These are phyloP conservation scores for Malassezia caprae DNA, from an alignment of 1,284 basidiomycete species.

Conservation along the genomic window DNA sequence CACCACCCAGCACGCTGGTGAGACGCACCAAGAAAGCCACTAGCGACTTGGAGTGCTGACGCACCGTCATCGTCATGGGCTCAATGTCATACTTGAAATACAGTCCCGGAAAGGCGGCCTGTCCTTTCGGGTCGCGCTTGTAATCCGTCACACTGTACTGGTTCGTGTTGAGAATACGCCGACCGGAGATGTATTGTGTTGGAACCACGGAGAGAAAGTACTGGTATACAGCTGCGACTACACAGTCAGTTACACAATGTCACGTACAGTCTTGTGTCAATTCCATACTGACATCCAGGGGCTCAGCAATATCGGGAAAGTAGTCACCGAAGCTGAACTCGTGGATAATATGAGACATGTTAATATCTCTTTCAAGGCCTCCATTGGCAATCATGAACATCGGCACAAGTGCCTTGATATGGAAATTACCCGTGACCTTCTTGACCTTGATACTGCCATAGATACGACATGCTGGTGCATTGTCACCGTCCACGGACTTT, in stretches of 20 bases:
- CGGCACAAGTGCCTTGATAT: slow-evolving; percentile 52
- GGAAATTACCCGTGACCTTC: slow-evolving; percentile 64
- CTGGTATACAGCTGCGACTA: slow-evolving; percentile 56
- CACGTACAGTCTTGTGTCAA: slow-evolving; percentile 65
- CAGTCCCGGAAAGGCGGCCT: slow-evolving; percentile 64
- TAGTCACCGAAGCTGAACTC: slow-evolving; percentile 94
- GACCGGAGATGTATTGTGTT: slow-evolving; percentile 64
- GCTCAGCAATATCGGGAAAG: slow-evolving; percentile 90
- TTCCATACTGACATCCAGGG: slow-evolving; percentile 68
- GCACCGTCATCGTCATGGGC: slow-evolving; percentile 71
- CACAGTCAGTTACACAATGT: not conserved
- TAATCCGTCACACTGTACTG: slow-evolving; percentile 96
- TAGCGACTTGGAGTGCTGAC: slow-evolving; percentile 73
- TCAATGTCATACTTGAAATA: slow-evolving; percentile 69
- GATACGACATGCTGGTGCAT: slow-evolving; percentile 63
- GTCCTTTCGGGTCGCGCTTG: slow-evolving; percentile 63
- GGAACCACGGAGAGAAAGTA: slow-evolving; percentile 92
- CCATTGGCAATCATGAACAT: slow-evolving; percentile 64
- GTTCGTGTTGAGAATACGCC: slow-evolving; percentile 58
- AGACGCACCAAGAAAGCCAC: slow-evolving; percentile 71
- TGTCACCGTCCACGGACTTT: slow-evolving; percentile 25
- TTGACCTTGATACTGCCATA: slow-evolving; percentile 76
- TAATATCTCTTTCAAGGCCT: slow-evolving; percentile 44
- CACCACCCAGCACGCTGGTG: slow-evolving; percentile 50
- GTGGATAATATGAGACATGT: slow-evolving; percentile 85